Percentiles rank a stretch among this genome's conserved stretches.
Conservation (phyloP, 2,329 filamentous ascomycete genomes). For the Fusarium falciforme region DNA sequence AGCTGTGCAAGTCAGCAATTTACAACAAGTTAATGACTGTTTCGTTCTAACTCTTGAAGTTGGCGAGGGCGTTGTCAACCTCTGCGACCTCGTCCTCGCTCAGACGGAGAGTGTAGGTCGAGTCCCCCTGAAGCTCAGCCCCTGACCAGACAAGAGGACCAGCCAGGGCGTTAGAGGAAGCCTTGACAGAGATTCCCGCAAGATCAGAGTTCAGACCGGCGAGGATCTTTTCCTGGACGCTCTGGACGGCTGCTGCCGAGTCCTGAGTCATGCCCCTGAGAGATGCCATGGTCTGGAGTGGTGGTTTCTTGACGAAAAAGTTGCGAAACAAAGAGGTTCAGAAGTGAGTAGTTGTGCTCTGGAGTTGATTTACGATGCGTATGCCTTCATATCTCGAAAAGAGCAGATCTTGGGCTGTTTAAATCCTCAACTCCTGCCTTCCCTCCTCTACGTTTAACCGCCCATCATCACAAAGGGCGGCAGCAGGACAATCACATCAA, state of each 20-base stretch:
- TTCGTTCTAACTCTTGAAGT: conserved; percentile 43
- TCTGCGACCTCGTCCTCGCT: conserved; percentile 28
- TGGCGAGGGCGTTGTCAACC: conserved; percentile 40
- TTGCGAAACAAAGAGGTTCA: not conserved
- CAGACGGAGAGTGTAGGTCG: conserved; percentile 32
- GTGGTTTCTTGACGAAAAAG: not conserved
- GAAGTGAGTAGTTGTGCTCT: not conserved
- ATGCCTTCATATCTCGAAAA: conserved; percentile 4
- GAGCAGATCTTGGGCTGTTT: conserved; percentile 12
- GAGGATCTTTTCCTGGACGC: conserved; percentile 5
- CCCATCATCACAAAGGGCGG: not conserved
- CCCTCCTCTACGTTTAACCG: not conserved
- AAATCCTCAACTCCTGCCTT: conserved; percentile 17
- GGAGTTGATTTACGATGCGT: not conserved
- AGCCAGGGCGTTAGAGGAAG: conserved; percentile 13
- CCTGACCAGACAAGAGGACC: conserved; percentile 43
- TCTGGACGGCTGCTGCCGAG: conserved; percentile 6
- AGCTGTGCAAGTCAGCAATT: conserved; percentile 28
- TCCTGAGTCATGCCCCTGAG: conserved; percentile 20
- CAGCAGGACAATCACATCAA: conserved; percentile 13
- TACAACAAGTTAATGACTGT: not conserved
- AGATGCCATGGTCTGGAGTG: conserved; percentile 18
- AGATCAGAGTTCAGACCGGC: conserved; percentile 27
- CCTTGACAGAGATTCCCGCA: conserved; percentile 11
- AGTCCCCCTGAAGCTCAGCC: conserved; percentile 27